A percentile compares a stretch with the other conserved stretches of the same genome.
phyloP scores from a whole-genome alignment of 2,329 filamentous ascomycete species.

The Trichoderma breve region DNA sequence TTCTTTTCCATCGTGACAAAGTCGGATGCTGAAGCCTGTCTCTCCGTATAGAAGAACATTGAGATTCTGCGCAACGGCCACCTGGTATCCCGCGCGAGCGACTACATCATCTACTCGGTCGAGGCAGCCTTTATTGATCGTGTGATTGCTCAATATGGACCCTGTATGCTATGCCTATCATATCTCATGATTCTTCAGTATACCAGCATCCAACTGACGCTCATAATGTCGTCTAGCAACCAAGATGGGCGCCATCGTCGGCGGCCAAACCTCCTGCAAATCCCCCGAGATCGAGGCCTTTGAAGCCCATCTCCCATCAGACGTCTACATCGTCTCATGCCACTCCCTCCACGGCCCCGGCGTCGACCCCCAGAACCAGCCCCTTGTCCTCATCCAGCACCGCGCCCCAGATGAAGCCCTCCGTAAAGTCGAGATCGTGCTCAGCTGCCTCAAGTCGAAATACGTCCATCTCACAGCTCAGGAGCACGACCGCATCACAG shows the following conservation, averaged over 20 bases:
- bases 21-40: conserved; percentile 47
- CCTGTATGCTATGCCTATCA: conserved; percentile 68
- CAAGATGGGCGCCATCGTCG: conserved; percentile 91
- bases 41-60: conserved; percentile 62
- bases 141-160: conserved; percentile 85
- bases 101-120: conserved; percentile 98
- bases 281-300: conserved; percentile 94
- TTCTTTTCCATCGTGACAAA: conserved; percentile 26
- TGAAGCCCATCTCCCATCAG: conserved; percentile 78
- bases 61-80: conserved; percentile 92
- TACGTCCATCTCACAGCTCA: conserved; percentile 82
- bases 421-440: conserved; percentile 73
- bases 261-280: conserved; percentile 97
- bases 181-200: conserved; percentile 4
- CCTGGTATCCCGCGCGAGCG: conserved; percentile 90
- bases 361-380: conserved; percentile 84
- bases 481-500: conserved; percentile 94
- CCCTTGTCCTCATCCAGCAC: conserved; percentile 90
- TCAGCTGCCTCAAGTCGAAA: conserved; percentile 81
- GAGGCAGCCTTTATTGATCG: conserved; percentile 87
- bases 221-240: conserved; percentile 60
- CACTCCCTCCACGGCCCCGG: conserved; percentile 94
- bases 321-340: conserved; percentile 92
- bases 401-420: conserved; percentile 77
- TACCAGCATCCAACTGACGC: background rate